These are phyloP conservation scores for Sporothrix protearum DNA, from an alignment of 2,329 filamentous ascomycete genomes.

Conservation along the genomic window DNA sequence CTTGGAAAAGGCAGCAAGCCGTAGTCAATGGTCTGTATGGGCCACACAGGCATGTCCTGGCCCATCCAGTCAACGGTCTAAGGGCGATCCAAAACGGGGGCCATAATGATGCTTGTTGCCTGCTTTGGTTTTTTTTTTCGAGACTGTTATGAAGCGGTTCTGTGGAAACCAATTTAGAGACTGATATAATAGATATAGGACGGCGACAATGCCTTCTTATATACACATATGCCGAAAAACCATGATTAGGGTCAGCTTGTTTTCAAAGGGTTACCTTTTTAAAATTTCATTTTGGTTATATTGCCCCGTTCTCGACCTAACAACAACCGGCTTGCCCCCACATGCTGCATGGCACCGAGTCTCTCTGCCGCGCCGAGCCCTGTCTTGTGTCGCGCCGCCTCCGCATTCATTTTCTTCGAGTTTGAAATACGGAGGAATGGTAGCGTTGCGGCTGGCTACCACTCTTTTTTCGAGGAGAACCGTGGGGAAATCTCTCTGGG, in stretches of 20 bases:
- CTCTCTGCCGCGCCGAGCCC: not conserved
- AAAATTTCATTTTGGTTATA: not conserved
- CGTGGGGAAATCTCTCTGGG: not conserved
- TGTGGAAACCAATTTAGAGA: not conserved
- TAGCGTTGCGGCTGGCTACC: not conserved
- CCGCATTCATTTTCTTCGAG: conserved; percentile 1
- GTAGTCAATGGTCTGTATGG: conserved; percentile 53
- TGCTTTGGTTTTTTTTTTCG: not conserved
- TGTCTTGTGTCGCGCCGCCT: conserved; percentile 6
- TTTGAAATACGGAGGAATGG: not conserved
- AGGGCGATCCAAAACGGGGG: conserved; percentile 35
- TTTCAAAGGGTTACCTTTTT: too few species aligned
- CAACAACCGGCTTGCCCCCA: not conserved
- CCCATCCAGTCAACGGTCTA: conserved; percentile 49
- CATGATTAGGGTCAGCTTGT: not conserved
- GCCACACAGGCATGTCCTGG: conserved; percentile 48
- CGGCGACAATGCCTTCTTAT: not conserved
- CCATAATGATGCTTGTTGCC: conserved; percentile 1
- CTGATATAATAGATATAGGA: too few species aligned
- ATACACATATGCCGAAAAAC: not conserved
- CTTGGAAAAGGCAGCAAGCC: conserved; percentile 52
- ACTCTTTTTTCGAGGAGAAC: not conserved
- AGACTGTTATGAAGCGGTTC: not conserved
- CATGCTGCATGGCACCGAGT: not conserved
- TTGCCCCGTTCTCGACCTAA: not conserved